phyloP scores from a whole-genome alignment of 2,329 filamentous ascomycete species.

The Alternaria sp. region DNA sequence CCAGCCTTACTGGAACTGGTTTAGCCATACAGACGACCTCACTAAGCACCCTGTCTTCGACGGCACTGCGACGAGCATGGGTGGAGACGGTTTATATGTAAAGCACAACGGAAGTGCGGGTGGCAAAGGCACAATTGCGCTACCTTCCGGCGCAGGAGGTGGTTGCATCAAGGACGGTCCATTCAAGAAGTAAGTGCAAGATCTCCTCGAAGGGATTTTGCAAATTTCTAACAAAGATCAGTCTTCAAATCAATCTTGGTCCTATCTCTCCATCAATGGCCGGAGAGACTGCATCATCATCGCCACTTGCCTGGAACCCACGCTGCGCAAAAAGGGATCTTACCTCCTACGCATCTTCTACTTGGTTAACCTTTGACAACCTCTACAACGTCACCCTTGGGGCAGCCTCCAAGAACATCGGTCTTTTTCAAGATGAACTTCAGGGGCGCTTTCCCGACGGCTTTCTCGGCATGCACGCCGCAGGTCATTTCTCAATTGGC shows the following conservation, averaged over 20 bases:
- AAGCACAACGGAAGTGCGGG: conserved; percentile 22
- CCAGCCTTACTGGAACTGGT: conserved; percentile 61
- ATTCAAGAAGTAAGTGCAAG: conserved; percentile 35
- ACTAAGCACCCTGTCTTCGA: conserved; percentile 38
- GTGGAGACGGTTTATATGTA: conserved; percentile 27
- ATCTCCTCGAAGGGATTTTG: too few relatives aligned
- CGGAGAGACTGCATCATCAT: conserved; percentile 21
- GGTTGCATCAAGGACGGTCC: conserved; percentile 36
- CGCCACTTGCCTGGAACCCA: conserved; percentile 32
- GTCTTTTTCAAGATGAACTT: conserved; percentile 44
- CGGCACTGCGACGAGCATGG: conserved; percentile 48
- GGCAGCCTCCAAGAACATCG: conserved; percentile 54
- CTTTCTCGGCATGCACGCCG: conserved; percentile 52
- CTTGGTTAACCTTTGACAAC: conserved; percentile 41
- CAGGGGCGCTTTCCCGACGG: conserved; percentile 25
- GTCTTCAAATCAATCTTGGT: conserved; percentile 34
- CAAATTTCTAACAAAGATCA: neutral
- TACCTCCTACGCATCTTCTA: conserved; percentile 33
- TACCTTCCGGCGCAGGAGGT: conserved; percentile 28
- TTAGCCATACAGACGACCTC: conserved; percentile 35
- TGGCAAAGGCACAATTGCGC: conserved; percentile 20
- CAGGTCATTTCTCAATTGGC: conserved; percentile 45
- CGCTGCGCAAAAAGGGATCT: conserved; percentile 48
- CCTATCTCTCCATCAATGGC: conserved; percentile 25
- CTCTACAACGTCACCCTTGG: conserved; percentile 59